These are phyloP conservation scores for Trametes punicea DNA, from an alignment of 768 basidiomycete genomes.

Conservation along the genomic window DNA sequence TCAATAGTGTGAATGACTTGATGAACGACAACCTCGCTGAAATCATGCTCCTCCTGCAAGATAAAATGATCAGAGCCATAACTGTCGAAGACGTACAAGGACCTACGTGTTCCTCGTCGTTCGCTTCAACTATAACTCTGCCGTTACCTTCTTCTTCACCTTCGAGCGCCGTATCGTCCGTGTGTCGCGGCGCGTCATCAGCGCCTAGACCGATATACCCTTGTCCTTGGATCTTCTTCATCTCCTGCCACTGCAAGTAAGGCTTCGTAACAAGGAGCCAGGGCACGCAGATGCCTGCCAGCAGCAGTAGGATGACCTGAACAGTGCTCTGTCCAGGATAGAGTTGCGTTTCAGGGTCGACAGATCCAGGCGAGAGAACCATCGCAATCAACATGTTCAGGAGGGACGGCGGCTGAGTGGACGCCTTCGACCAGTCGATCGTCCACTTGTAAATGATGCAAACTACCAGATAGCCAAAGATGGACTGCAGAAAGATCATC, in stretches of 20 bases:
- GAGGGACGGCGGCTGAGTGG: conserved; percentile 77
- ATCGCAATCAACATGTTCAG: conserved; percentile 95
- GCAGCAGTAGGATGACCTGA: conserved; percentile 71
- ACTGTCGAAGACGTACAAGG: conserved; percentile 18
- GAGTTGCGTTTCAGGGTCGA: conserved; percentile 65
- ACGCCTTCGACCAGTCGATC: conserved; percentile 78
- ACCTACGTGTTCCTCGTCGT: conserved; percentile 73
- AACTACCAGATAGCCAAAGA: conserved; percentile 93
- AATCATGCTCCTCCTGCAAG: conserved; percentile 78
- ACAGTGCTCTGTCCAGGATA: conserved; percentile 87
- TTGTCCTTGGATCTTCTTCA: conserved; percentile 74
- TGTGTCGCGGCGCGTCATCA: conserved; percentile 50
- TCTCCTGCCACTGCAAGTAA: conserved; percentile 88
- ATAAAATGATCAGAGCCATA: conserved; percentile 6
- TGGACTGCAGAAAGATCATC: conserved; percentile 95
- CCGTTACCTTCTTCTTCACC: conserved; percentile 83
- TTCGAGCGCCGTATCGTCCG: conserved; percentile 61
- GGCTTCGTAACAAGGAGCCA: conserved; percentile 94
- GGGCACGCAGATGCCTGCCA: conserved; percentile 87
- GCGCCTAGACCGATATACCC: conserved; percentile 75
- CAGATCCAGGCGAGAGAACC: conserved; percentile 87
- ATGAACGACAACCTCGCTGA: conserved; percentile 93
- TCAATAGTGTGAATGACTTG: conserved; percentile 99
- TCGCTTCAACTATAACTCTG: conserved; percentile 67
- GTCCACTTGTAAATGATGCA: conserved; percentile 98